A percentile compares a stretch with the other conserved stretches of the same genome.
These are phyloP conservation scores for Beta vulgaris DNA, from an alignment of 148 eudicot species.

Conservation along the genomic window DNA sequence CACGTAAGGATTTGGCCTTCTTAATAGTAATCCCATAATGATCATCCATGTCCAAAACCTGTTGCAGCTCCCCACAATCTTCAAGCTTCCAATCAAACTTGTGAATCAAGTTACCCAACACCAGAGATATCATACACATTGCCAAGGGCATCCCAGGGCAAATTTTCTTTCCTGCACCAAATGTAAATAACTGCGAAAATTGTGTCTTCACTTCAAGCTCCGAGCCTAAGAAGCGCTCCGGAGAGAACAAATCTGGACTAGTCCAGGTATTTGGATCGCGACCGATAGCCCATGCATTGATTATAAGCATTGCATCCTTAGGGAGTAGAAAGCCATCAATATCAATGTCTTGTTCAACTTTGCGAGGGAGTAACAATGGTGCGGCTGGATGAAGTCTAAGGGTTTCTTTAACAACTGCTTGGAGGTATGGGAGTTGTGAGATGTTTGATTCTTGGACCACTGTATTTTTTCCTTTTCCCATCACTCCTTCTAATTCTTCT, in stretches of 20 bases:
- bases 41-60: conserved; percentile 40
- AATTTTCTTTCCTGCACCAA: conserved; percentile 57
- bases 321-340: conserved; percentile 42
- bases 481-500: conserved; percentile 16
- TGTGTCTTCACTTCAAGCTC: conserved; percentile 43
- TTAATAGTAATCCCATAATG: conserved; percentile 34
- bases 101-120: conserved; percentile 45
- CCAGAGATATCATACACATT: conserved; percentile 11
- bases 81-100: conserved; percentile 49
- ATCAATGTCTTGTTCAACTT: conserved; percentile 39
- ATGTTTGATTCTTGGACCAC: conserved; percentile 4
- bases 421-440: conserved; percentile 49
- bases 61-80: conserved; percentile 5
- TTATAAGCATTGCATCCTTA: conserved; percentile 45
- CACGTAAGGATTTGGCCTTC: conserved; percentile 28
- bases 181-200: conserved; percentile 34
- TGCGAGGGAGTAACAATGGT: conserved; percentile 54
- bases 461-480: conserved; percentile 6
- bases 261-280: conserved; percentile 48
- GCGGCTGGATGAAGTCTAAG: conserved; percentile 55
- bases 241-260: conserved; percentile 38
- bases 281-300: conserved; percentile 67
- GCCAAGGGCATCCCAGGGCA: conserved; percentile 61
- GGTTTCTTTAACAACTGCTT: conserved; percentile 59
- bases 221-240: conserved; percentile 53